These are phyloP conservation scores for Dictyostelium capitatum DNA, from an alignment of 78 protist species.

Conservation along the genomic window DNA sequence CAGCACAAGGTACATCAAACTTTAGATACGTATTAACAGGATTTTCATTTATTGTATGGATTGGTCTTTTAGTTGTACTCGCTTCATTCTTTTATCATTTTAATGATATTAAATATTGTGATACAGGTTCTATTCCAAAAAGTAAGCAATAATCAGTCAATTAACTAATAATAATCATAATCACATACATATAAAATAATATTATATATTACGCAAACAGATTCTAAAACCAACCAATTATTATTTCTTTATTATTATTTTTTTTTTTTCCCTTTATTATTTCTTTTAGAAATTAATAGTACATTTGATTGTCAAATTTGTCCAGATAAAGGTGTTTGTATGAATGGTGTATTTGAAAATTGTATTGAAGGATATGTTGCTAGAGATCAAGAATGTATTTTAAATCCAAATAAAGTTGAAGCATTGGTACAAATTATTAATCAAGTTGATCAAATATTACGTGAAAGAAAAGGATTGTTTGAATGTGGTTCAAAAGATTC, in stretches of 20 bases:
- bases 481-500: conserved; percentile 32
- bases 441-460: conserved; percentile 22
- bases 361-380: conserved; percentile 41
- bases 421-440: background rate
- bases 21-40: background rate
- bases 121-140: conserved; percentile 20
- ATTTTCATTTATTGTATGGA: conserved; percentile 30
- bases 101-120: conserved; percentile 41
- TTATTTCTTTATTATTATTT: background rate
- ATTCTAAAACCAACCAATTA: too few species aligned
- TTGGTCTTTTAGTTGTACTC: background rate
- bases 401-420: conserved; percentile 43
- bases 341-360: conserved; percentile 1
- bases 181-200: background rate
- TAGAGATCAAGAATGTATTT: conserved; percentile 19
- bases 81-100: conserved; percentile 23
- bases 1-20: background rate
- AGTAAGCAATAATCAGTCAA: conserved; percentile 16
- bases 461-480: conserved; percentile 36
- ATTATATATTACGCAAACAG: background rate
- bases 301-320: conserved; percentile 27
- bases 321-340: conserved; percentile 58
- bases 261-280: background rate
- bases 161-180: background rate
- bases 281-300: conserved; percentile 10